Conservation (phyloP, 2,329 filamentous ascomycete species). For the Pyrenochaeta sp. region DNA sequence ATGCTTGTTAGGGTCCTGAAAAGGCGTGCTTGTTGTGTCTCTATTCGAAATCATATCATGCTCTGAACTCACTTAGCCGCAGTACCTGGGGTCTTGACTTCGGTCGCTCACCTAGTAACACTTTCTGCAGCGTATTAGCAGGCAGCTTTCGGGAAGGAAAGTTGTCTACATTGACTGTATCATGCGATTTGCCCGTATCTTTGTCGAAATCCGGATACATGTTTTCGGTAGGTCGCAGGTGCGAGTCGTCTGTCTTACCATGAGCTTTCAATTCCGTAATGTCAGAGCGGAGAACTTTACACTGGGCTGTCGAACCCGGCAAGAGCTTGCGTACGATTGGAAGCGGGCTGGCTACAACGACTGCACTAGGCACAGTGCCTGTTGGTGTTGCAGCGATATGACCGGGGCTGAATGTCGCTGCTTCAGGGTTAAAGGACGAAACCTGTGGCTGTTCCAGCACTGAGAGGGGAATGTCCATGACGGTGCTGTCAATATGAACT, state of each 20-base stretch:
- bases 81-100: neutral
- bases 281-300: neutral
- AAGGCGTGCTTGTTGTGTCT: neutral
- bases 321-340: neutral
- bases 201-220: slow-evolving; percentile 3
- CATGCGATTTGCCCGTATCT: neutral
- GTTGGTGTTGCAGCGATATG: neutral
- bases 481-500: neutral
- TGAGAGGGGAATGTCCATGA: slow-evolving; percentile 1
- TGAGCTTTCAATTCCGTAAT: neutral
- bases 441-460: neutral
- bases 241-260: slow-evolving; percentile 7
- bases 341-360: neutral
- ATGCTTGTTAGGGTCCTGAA: neutral
- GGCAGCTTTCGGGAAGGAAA: neutral
- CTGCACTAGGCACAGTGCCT: neutral
- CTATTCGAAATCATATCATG: slow-evolving; percentile 1
- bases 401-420: slow-evolving; percentile 15
- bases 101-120: slow-evolving; percentile 3
- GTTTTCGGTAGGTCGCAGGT: slow-evolving; percentile 3
- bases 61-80: neutral
- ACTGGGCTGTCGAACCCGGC: neutral
- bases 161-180: neutral
- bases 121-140: slow-evolving; percentile 1
- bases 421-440: slow-evolving; percentile 23